Conservation (phyloP, 306 rosid genomes). For the Vachellia pachyceras region DNA sequence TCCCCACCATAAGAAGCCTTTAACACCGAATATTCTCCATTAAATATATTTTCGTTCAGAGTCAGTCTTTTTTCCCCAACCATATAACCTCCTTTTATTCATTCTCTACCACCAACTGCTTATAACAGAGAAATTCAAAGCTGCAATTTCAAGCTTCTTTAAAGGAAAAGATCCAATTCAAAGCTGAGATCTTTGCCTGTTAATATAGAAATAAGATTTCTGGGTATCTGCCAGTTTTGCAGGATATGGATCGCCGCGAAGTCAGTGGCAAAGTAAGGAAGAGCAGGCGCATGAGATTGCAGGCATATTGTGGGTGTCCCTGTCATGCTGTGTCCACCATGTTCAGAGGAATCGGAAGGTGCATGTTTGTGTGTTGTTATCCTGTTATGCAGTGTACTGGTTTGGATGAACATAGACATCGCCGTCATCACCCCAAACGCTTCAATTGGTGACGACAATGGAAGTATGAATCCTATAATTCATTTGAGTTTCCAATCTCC, state of each 20-base stretch:
- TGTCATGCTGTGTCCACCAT: slow-evolving; percentile 48
- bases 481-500: neutral
- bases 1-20: slow-evolving; percentile 34
- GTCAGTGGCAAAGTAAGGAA: slow-evolving; percentile 36
- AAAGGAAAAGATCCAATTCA: neutral
- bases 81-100: slow-evolving; percentile 2
- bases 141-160: neutral
- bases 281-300: slow-evolving; percentile 28
- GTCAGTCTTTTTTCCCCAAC: neutral
- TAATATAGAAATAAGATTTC: neutral
- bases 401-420: slow-evolving; percentile 63
- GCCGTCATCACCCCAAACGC: slow-evolving; percentile 57
- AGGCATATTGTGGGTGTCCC: slow-evolving; percentile 41
- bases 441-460: slow-evolving; percentile 41
- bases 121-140: too few relatives aligned
- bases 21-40: slow-evolving; percentile 46
- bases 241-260: neutral
- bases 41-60: slow-evolving; percentile 18
- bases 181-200: neutral
- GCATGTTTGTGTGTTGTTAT: slow-evolving; percentile 67
- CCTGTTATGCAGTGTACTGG: slow-evolving; percentile 68
- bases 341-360: slow-evolving; percentile 66
- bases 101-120: slow-evolving; percentile 11
- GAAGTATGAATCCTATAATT: neutral
- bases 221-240: slow-evolving; percentile 3